Conservation (phyloP, 2,329 filamentous ascomycete species). For the Aspergillus quadrilineatus region DNA sequence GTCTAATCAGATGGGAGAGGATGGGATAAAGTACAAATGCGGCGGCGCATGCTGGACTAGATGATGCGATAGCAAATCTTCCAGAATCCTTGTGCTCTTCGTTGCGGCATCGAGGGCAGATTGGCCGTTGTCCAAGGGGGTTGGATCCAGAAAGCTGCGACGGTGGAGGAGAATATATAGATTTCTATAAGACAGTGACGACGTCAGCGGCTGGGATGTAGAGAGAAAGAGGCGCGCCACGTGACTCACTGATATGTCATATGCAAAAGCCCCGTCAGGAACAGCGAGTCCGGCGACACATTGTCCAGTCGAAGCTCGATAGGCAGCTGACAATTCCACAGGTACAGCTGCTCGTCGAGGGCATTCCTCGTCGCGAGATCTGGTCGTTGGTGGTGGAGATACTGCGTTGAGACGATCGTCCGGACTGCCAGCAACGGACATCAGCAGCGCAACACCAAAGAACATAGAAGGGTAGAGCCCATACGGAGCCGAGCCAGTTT, state of each 20-base stretch:
- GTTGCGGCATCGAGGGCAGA: conserved; percentile 48
- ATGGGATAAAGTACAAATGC: conserved; percentile 35
- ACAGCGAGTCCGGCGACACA: conserved; percentile 32
- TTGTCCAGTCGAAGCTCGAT: conserved; percentile 35
- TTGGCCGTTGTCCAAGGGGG: conserved; percentile 31
- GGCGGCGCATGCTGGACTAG: conserved; percentile 47
- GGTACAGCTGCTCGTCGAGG: conserved; percentile 34
- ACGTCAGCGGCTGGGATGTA: background rate
- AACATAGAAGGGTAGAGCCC: background rate
- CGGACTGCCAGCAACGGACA: background rate
- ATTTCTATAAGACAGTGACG: conserved; percentile 32
- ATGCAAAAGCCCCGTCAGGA: conserved; percentile 45
- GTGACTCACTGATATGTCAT: conserved; percentile 46
- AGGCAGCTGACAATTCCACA: conserved; percentile 43
- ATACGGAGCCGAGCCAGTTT: conserved; percentile 39
- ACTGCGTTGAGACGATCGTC: conserved; percentile 39
- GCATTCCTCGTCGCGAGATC: conserved; percentile 24
- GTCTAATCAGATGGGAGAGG: background rate
- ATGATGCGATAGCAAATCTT: conserved; percentile 48
- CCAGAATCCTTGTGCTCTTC: conserved; percentile 48
- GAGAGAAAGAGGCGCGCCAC: background rate
- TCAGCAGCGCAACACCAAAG: background rate
- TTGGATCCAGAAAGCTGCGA: conserved; percentile 41
- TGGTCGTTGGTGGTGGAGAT: conserved; percentile 27
- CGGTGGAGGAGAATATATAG: conserved; percentile 49